Percentiles rank a stretch among this genome's conserved stretches.
Conservation (phyloP, 2,329 filamentous ascomycete genomes). For the Penicillium italicum region DNA sequence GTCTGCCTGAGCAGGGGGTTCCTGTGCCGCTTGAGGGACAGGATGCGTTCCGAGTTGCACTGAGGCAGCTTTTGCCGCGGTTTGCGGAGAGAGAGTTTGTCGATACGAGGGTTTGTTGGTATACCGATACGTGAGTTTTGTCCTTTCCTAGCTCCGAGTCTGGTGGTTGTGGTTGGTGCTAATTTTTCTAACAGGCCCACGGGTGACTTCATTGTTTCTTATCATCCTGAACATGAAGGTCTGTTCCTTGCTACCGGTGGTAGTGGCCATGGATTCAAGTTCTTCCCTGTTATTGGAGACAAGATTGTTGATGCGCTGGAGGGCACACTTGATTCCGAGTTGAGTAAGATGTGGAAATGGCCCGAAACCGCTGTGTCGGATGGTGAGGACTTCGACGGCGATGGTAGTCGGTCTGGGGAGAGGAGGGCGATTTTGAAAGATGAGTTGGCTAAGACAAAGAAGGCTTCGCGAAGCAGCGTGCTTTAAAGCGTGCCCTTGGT, state of each 20-base stretch:
- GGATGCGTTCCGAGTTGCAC: conserved; percentile 56
- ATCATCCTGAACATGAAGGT: conserved; percentile 57
- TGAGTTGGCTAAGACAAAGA: conserved; percentile 36
- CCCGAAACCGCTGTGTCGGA: conserved; percentile 19
- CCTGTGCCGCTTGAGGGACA: conserved; percentile 56
- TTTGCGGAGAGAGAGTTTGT: conserved; percentile 60
- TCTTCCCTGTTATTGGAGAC: conserved; percentile 53
- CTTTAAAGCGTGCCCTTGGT: conserved; percentile 15
- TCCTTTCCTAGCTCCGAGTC: not conserved
- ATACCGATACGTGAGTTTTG: conserved; percentile 60
- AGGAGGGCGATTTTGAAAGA: conserved; percentile 37
- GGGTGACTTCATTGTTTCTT: conserved; percentile 68
- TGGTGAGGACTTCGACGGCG: conserved; percentile 29
- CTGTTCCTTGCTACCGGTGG: conserved; percentile 53
- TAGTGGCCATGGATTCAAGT: conserved; percentile 54
- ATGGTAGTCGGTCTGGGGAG: conserved; percentile 38
- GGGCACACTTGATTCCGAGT: conserved; percentile 41
- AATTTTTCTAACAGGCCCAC: conserved; percentile 43
- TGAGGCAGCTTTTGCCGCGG: conserved; percentile 60
- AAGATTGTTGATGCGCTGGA: conserved; percentile 49
- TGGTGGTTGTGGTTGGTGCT: not conserved
- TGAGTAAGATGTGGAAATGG: conserved; percentile 46
- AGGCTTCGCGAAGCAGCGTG: conserved; percentile 21
- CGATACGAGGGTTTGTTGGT: conserved; percentile 68
- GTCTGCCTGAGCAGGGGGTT: conserved; percentile 38